These are phyloP conservation scores for Xylariaceae sp. DNA, from an alignment of 2,329 filamentous ascomycete genomes.

Conservation along the genomic window DNA sequence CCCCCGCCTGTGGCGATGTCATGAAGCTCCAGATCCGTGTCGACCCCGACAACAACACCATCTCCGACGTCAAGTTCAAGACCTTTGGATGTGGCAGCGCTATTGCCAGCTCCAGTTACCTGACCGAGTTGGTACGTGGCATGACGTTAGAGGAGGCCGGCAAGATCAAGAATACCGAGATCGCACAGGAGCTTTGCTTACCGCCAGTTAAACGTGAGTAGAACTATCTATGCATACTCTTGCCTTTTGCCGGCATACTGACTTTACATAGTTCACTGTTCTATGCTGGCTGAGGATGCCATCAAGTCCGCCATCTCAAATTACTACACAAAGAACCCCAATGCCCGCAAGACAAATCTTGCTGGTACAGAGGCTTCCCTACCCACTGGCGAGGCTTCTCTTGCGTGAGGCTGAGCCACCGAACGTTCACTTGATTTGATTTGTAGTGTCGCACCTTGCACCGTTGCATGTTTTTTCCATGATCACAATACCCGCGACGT, in stretches of 20 bases:
- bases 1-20: slow-evolving; percentile 88
- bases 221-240: neutral
- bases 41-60: slow-evolving; percentile 70
- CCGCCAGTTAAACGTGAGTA: slow-evolving; percentile 72
- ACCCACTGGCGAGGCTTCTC: slow-evolving; percentile 48
- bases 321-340: slow-evolving; percentile 88
- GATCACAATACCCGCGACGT: no score
- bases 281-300: slow-evolving; percentile 87
- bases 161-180: slow-evolving; percentile 94
- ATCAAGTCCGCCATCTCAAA: slow-evolving; percentile 90
- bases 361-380: slow-evolving; percentile 70
- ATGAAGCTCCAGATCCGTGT: slow-evolving; percentile 92
- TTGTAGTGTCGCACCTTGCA: no score
- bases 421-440: no score
- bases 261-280: slow-evolving; percentile 66
- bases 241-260: slow-evolving; percentile 35
- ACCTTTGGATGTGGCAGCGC: slow-evolving; percentile 80
- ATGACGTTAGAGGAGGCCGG: slow-evolving; percentile 95
- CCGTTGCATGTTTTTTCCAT: no score
- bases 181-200: slow-evolving; percentile 86
- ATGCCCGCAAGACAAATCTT: slow-evolving; percentile 69
- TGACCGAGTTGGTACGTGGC: slow-evolving; percentile 90
- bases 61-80: slow-evolving; percentile 81
- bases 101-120: slow-evolving; percentile 90
- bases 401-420: slow-evolving; percentile 14